A percentile compares a stretch with the other conserved stretches of the same genome.
phyloP scores from a whole-genome alignment of 1,139 yeast species.

The Protomyces inundatus region DNA sequence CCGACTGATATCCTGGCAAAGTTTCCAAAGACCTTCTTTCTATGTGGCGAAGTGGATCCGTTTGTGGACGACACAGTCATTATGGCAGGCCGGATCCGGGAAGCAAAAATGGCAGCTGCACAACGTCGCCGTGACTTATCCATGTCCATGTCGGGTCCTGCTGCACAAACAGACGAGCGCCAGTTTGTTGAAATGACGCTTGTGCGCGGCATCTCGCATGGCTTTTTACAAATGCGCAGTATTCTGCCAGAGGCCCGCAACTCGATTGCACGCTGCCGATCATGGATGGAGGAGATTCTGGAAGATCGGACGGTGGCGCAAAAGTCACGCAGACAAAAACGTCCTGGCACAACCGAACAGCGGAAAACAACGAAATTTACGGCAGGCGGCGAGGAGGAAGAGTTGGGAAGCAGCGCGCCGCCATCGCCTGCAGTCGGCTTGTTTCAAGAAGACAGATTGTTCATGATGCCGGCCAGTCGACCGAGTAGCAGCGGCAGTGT shows the following conservation, averaged over 20 bases:
- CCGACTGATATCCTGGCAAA: slow-evolving; percentile 33
- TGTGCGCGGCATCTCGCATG: slow-evolving; percentile 45
- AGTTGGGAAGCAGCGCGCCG: background rate
- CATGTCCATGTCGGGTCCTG: slow-evolving; percentile 21
- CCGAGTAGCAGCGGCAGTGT: background rate
- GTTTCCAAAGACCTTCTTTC: slow-evolving; percentile 35
- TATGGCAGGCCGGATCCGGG: slow-evolving; percentile 41
- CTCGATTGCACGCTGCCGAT: slow-evolving; percentile 32
- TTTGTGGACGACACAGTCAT: slow-evolving; percentile 33
- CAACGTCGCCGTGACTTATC: slow-evolving; percentile 28
- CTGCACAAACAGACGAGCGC: slow-evolving; percentile 15
- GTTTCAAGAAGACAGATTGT: background rate
- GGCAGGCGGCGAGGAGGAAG: slow-evolving; percentile 17
- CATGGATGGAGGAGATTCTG: slow-evolving; percentile 33
- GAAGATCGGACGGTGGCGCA: slow-evolving; percentile 4
- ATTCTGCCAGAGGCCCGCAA: slow-evolving; percentile 42
- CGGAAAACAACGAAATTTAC: background rate
- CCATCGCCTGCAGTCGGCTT: background rate
- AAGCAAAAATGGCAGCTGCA: slow-evolving; percentile 38
- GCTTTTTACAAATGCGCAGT: slow-evolving; percentile 46
- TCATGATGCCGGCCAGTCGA: background rate
- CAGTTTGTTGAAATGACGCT: slow-evolving; percentile 38
- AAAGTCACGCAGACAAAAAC: background rate
- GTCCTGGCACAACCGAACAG: background rate
- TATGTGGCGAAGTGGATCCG: slow-evolving; percentile 36